Percentiles rank a stretch among this genome's conserved stretches.
Evolutionary conservation across 2,329 filamentous ascomycete genomes (phyloP).

Genomic region (Trichoderma pleuroti): DNA sequence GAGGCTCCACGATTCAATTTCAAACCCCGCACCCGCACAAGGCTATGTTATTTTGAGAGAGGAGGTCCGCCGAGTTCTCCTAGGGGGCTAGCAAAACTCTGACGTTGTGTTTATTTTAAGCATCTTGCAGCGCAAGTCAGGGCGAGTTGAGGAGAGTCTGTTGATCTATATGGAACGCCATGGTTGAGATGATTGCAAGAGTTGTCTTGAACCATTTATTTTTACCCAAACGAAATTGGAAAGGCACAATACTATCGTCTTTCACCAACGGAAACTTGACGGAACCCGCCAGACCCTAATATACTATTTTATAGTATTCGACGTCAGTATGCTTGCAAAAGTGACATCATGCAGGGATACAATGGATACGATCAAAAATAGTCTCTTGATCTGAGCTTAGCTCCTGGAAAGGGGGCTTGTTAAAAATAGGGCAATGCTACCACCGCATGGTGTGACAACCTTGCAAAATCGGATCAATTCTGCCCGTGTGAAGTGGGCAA

Average conservation of each 20-base stretch:
- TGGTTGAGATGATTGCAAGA: not conserved
- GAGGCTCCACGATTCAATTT: not conserved
- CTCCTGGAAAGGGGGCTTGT: not conserved
- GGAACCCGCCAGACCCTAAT: not conserved
- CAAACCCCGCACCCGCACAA: not conserved
- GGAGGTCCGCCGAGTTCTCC: not conserved
- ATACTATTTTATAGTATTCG: not conserved
- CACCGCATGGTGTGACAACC: not conserved
- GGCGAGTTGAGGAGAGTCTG: not conserved
- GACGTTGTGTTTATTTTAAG: not conserved
- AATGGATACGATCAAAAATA: not conserved
- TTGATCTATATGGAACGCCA: not conserved
- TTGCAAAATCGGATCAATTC: not conserved
- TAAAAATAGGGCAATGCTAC: not conserved
- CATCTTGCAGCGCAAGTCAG: not conserved
- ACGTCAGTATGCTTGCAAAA: not conserved
- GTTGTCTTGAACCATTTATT: not conserved
- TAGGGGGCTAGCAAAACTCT: not conserved
- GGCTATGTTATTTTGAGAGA: not conserved
- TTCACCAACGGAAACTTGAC: not conserved
- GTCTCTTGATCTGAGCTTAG: not conserved
- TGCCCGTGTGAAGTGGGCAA: not conserved
- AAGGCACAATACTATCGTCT: not conserved
- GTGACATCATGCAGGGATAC: not conserved
- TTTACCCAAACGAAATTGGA: not conserved